Evolutionary conservation across 148 eudicot species (phyloP), one percentile per base, ranked within the genome.

Genomic region (Fagopyrum homotropicum): DNA sequence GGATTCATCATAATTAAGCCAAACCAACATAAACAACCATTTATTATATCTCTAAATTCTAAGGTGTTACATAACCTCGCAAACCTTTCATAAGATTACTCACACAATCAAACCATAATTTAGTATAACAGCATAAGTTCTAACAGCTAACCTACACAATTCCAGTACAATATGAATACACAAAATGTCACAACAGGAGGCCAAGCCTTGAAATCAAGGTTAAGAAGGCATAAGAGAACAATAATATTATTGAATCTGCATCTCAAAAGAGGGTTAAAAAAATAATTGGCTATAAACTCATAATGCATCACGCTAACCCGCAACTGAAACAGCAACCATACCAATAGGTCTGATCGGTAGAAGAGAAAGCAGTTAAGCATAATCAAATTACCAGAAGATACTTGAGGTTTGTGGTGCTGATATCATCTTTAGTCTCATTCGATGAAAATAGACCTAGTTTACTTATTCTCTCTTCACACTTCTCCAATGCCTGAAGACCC

Each of bases 341-440:
- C 26, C 14, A 51, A 51, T 49, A 30, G n/a, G 40, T 35, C 56
- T 73, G 7, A 9, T 6, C 22, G 15, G 14, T 6, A 50, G 19
- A 73, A 35, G n/a, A 14, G n/a, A 29, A 73, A 35, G 6, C n/a
- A 50, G 45, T 3, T 43, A 22, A 74, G 47, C 52, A 12, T 11
- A 19, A 82, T 22, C 14, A 71, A 43, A 45, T 90, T 82, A 89
- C 96, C 88, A 91, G 82, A 73, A 89, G 72, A 84, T 91, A 91
- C 80, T 91, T 91, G 82, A 91, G 89, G 83, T 91, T 89, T 17
- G 93, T 78, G 45, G 96, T 89, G 82, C 83, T 85, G 63, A 91
- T 91, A 84, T 91, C 96, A 2, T 91, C 93, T 68, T 91, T 91
- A 26, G 93, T 89, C 73, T 91, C 96, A 77, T 91, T 91, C 12